Evolutionary conservation across 1,284 basidiomycete genomes (phyloP).

Genomic region (Cryptococcus sp.): DNA sequence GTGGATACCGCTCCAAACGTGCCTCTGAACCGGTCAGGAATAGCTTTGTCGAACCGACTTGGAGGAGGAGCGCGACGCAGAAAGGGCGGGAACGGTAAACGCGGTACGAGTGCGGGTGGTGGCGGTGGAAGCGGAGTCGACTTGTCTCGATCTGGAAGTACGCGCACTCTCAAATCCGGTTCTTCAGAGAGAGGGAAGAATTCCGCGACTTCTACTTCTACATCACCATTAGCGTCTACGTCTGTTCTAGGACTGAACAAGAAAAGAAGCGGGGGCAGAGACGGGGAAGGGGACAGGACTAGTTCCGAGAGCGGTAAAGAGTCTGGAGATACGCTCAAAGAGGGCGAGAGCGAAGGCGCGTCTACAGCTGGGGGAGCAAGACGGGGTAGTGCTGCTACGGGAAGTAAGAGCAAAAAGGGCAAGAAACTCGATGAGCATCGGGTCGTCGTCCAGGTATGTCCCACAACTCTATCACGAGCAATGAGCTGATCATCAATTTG

Average conservation of each 20-base stretch:
- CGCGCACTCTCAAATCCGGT: constrained; percentile 20
- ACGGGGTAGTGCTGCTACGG: too few species aligned
- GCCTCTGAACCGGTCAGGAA: too few species aligned
- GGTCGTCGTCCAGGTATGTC: constrained; percentile 15
- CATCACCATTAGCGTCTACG: too few species aligned
- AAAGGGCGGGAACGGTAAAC: not conserved
- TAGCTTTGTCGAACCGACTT: not conserved
- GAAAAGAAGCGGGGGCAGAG: constrained; percentile 17
- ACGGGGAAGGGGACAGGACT: constrained; percentile 6
- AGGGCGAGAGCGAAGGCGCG: constrained; percentile 15
- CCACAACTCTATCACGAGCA: too few species aligned
- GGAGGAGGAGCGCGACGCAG: not conserved
- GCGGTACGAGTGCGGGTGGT: not conserved
- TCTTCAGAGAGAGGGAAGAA: too few species aligned
- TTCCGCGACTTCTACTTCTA: too few species aligned
- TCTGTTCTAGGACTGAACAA: too few species aligned
- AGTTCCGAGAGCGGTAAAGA: constrained; percentile 42
- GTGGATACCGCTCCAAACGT: not conserved
- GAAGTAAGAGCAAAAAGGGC: not conserved
- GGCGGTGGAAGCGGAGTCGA: not conserved
- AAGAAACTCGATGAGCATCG: constrained; percentile 5
- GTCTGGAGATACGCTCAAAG: constrained; percentile 44
- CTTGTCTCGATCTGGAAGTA: constrained; percentile 7
- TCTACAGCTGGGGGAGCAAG: not conserved
- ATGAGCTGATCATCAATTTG: not conserved